Percentiles rank a stretch among this genome's conserved stretches.
Conservation (phyloP, 2,329 filamentous ascomycete genomes). For the Curvularia spicifera region DNA sequence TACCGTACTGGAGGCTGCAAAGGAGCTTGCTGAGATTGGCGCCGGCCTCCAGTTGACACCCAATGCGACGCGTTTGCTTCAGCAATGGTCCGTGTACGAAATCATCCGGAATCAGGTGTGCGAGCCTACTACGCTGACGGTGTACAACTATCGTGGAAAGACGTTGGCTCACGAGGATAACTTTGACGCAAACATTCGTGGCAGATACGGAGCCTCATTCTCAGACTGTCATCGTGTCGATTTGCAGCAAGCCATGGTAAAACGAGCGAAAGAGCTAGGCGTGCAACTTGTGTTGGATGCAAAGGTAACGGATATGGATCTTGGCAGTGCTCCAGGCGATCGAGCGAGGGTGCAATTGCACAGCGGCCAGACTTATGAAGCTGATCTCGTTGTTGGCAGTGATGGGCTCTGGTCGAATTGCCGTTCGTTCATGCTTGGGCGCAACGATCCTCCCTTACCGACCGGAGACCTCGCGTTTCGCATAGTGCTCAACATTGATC, state of each 20-base stretch:
- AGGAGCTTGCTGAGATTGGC: constrained; percentile 52
- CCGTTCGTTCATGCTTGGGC: constrained; percentile 48
- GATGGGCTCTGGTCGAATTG: constrained; percentile 70
- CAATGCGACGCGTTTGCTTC: constrained; percentile 57
- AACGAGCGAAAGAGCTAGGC: constrained; percentile 60
- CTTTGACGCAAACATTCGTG: constrained; percentile 61
- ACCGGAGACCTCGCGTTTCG: constrained; percentile 72
- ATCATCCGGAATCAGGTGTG: constrained; percentile 47
- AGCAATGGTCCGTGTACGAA: constrained; percentile 58
- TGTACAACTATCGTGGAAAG: constrained; percentile 61
- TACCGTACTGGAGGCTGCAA: constrained; percentile 52
- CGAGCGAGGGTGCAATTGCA: constrained; percentile 51
- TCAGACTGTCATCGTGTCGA: constrained; percentile 68
- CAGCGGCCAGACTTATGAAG: constrained; percentile 51
- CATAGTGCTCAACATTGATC: constrained; percentile 61
- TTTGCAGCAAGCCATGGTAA: constrained; percentile 61
- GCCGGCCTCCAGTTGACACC: constrained; percentile 48
- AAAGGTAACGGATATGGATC: constrained; percentile 57
- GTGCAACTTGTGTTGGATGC: constrained; percentile 59
- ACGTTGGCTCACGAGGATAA: constrained; percentile 58
- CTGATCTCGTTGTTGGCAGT: constrained; percentile 66
- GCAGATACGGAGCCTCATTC: constrained; percentile 64
- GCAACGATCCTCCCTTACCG: constrained; percentile 42
- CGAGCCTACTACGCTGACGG: constrained; percentile 58
- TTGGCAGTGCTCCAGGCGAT: constrained; percentile 44